Percentiles rank a stretch among this genome's conserved stretches.
phyloP scores from a whole-genome alignment of 75 land plant genomes.

The Cryptomeria japonica region DNA sequence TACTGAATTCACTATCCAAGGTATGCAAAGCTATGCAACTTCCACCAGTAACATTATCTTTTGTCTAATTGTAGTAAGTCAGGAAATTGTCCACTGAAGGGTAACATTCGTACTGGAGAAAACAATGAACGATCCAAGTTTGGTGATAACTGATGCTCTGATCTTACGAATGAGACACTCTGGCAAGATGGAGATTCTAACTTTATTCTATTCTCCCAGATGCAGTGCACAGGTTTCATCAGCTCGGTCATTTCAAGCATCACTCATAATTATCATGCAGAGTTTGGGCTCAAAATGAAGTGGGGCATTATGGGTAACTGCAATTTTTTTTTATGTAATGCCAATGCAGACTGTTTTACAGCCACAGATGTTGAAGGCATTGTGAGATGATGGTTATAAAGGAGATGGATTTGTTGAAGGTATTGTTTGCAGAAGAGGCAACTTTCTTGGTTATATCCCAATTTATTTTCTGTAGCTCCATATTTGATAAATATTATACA shows the following conservation, averaged over 20 bases:
- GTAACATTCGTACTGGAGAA: background rate
- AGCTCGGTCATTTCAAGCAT: background rate
- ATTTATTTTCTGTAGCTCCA: background rate
- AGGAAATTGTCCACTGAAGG: background rate
- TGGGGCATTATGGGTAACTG: conserved; percentile 4
- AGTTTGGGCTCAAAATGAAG: conserved; percentile 6
- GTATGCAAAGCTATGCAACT: background rate
- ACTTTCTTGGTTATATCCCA: background rate
- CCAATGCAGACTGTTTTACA: background rate
- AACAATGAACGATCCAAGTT: background rate
- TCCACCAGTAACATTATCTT: background rate
- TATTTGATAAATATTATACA: background rate
- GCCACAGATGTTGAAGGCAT: background rate
- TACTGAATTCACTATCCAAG: background rate
- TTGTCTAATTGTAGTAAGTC: background rate
- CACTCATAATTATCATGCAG: background rate
- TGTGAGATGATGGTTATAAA: conserved; percentile 43
- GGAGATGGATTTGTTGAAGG: conserved; percentile 56
- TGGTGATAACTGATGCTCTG: background rate
- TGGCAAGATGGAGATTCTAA: background rate
- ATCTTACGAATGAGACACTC: background rate
- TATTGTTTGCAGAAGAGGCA: conserved; percentile 45
- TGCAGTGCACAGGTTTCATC: background rate
- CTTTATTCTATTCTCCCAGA: background rate
- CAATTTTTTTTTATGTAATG: background rate